A percentile compares a stretch with the other conserved stretches of the same genome.
Evolutionary conservation across 208 protist species (phyloP).

Genomic region (Borovskyia barvae): DNA sequence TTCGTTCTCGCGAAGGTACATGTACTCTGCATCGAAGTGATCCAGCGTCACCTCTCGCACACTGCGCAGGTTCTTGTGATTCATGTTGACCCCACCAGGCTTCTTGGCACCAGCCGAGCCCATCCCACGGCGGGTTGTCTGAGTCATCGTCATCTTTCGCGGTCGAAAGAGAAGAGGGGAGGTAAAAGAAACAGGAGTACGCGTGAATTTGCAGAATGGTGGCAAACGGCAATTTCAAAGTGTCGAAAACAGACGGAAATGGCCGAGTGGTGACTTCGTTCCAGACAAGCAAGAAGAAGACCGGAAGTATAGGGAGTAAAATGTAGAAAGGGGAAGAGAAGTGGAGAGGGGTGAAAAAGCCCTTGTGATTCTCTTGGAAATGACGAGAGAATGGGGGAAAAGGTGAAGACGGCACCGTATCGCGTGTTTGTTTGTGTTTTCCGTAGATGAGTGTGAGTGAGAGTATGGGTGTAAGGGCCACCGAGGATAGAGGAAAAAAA

Average conservation of each 20-base stretch:
- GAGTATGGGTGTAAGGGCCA: background rate
- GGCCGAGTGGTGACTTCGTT: no score
- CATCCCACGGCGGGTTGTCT: conserved; percentile 37
- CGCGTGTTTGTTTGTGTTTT: conserved; percentile 16
- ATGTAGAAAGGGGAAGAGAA: conserved; percentile 3
- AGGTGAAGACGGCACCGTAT: conserved; percentile 13
- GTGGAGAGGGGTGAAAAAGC: conserved; percentile 11
- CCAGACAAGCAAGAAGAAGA: conserved; percentile 1
- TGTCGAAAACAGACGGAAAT: conserved; percentile 6
- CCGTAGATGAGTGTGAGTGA: background rate
- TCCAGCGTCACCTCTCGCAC: conserved; percentile 71
- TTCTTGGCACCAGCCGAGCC: conserved; percentile 55
- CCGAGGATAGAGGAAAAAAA: background rate
- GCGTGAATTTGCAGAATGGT: background rate
- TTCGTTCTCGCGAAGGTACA: conserved; percentile 93
- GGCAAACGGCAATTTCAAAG: background rate
- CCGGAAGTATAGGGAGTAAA: conserved; percentile 4
- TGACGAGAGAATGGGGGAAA: background rate
- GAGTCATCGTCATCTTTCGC: conserved; percentile 19
- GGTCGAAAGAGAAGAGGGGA: background rate
- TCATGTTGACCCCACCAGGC: conserved; percentile 73
- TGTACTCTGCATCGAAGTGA: conserved; percentile 81
- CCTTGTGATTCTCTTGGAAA: conserved; percentile 5
- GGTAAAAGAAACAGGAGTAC: background rate
- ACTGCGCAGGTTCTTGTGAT: conserved; percentile 83